Evolutionary conservation across 2,329 filamentous ascomycete species (phyloP).

Genomic region (Spiromastix sp.): DNA sequence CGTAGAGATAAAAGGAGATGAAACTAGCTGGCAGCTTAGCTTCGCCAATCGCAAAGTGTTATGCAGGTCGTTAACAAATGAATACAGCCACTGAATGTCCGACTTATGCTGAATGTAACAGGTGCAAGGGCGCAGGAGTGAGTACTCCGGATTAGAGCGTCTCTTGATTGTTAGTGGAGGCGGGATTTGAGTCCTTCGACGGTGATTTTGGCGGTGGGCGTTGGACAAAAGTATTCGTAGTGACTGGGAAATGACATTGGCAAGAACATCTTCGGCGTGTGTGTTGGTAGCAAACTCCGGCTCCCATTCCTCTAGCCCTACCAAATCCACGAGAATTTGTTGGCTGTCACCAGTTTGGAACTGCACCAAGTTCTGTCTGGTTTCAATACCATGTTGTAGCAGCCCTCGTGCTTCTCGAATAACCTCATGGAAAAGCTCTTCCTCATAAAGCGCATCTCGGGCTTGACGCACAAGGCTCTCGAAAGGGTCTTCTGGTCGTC

Average conservation of each 20-base stretch:
- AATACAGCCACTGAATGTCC: constrained; percentile 24
- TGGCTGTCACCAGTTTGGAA: constrained; percentile 44
- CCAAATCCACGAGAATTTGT: constrained; percentile 58
- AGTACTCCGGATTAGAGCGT: constrained; percentile 40
- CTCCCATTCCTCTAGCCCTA: constrained; percentile 45
- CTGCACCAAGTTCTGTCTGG: constrained; percentile 48
- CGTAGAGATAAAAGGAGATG: constrained; percentile 19
- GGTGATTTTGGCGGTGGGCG: constrained; percentile 66
- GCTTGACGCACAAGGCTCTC: constrained; percentile 28
- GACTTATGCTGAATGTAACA: constrained; percentile 42
- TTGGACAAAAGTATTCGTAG: constrained; percentile 69
- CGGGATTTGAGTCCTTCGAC: constrained; percentile 53
- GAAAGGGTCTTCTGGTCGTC: constrained; percentile 18
- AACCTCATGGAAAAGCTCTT: constrained; percentile 84
- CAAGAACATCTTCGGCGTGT: constrained; percentile 35
- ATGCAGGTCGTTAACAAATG: constrained; percentile 22
- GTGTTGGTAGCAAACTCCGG: constrained; percentile 16
- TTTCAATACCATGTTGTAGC: constrained; percentile 58
- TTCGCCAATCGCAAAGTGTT: constrained; percentile 23
- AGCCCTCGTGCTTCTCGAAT: constrained; percentile 68
- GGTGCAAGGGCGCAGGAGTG: constrained; percentile 50
- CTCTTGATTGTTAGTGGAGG: constrained; percentile 43
- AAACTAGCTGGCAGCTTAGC: constrained; percentile 19
- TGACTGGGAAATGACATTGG: constrained; percentile 55
- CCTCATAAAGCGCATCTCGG: constrained; percentile 45